Percentiles rank a stretch among this genome's conserved stretches.
phyloP scores from a whole-genome alignment of 305 asterid species.

The Fraxinus velutina region DNA sequence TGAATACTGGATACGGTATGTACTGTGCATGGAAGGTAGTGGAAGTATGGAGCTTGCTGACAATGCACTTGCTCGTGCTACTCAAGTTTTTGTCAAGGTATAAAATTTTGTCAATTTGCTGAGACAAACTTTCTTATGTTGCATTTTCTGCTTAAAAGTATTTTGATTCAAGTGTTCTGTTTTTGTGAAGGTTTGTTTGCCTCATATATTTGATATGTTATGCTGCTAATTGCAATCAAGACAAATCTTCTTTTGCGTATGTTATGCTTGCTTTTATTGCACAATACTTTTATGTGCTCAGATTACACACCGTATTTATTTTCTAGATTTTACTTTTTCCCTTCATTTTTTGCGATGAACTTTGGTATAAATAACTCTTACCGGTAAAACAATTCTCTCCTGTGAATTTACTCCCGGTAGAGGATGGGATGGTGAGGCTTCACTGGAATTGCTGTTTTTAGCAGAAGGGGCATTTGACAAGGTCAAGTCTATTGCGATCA shows the following conservation, averaged over 20 bases:
- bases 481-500: not conserved
- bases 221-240: not conserved
- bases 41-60: slow-evolving; percentile 88
- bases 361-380: not conserved
- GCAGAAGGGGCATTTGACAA: not conserved
- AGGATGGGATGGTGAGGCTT: not conserved
- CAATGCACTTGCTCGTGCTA: slow-evolving; percentile 90
- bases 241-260: not conserved
- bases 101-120: not conserved
- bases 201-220: not conserved
- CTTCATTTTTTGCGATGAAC: not conserved
- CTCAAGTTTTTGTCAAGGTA: slow-evolving; percentile 93
- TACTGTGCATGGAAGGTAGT: slow-evolving; percentile 78
- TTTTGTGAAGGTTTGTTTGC: not conserved
- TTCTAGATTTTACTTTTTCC: not conserved
- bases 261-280: not conserved
- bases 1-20: slow-evolving; percentile 87
- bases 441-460: not conserved
- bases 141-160: not conserved
- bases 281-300: not conserved
- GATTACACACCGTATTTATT: not conserved
- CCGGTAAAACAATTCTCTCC: not conserved
- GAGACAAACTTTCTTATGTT: not conserved
- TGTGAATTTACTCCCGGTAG: not conserved
- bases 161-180: not conserved